Base-by-base conservation (phyloP, 805 yeast species). In the Pichia thaimueangensis region DNA sequence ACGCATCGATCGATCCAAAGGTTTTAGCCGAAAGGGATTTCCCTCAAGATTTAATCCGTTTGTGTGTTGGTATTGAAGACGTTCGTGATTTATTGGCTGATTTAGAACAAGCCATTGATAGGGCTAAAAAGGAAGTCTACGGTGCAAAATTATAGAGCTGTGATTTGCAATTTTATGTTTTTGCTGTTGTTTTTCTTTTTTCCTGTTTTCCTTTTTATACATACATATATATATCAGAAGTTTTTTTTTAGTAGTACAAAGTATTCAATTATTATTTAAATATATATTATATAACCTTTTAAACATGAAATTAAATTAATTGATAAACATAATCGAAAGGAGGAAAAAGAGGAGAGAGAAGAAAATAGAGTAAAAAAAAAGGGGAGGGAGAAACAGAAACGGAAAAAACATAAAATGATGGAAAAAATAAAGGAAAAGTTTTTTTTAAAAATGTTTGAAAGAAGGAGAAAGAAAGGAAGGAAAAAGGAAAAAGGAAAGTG, bases 41-140 rank as follows among this genome's bases (percentile, higher is more conserved):
- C 65, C 96, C 96, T 2, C 97, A 89, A 63, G 97, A 91, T 59
- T 70, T 89, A 57, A 79, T 89, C 53, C 74, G 97, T 56, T 71
- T 89, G 43, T 89, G 96, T 60, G 81, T 89, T 39, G 97, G 97
- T 45, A 89, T 89, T 48, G 97, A 89, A 60, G 79, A 82, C 58
- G 67, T 74, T 30, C 81, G 77, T 45, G 97, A 89, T 59, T 70
- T 89, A 58, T 81, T 87, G 38, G 78, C 68, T n/a, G 97, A 89
- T 56, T 72, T 89, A 57, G 76, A 79, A 33, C 69, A 69, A 31
- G 91, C 96, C 5, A 69, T 88, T 51, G 60, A 73, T 39, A 71
- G 69, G 53, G 82, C 87, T 35, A 91, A 86, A 32, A 43, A 43
- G n/a, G 43, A 36, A n/a, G 27, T 42, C 24, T n/a, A n/a, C n/a